Evolutionary conservation across 2,329 filamentous ascomycete genomes (phyloP), one percentile per base, ranked within the genome.

Genomic region (Alternaria ethzedia): DNA sequence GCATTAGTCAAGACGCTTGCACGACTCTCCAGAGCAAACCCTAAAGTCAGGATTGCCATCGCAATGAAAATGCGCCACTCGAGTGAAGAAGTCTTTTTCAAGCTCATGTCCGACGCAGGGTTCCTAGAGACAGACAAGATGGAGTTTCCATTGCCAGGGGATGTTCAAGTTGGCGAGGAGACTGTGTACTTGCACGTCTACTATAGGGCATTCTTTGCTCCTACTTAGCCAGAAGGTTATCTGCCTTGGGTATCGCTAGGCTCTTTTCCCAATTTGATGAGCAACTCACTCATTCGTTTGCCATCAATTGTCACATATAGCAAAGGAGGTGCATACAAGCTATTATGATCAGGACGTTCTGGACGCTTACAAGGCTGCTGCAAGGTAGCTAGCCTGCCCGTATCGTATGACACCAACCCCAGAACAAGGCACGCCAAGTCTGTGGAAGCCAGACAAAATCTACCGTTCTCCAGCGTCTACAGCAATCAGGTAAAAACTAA

Each of bases 1-100:
- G 84, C 87, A 23, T 80, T 92, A 41, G 89, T 92, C 8, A 79
- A 80, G 26, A 89, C 88, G 2, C 79, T 92, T 10, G 70, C 74
- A 21, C 80, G 78, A 10, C 77, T 91, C 52, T 78, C 84, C 45
- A 72, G 77, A 17, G 75, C 74, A 28, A 87, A 84, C 6, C 85
- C 86, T 3, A 75, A 82, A 62, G 82, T 84, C 0, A 70, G 86
- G 25, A 77, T 90, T 21, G 78, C 89, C 15, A 82, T 92, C 25
- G 87, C 89, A 2, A 86, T 90, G 79, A 93, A 93, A 77, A 85
- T 87, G 62, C 83, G 90, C 30, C 90, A 92, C 76, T 84, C 87
- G 4, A 90, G 87, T 66, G 90, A 93, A 75, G 81, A 83, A 7
- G 79, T 88, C 3, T 92, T 92, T 78, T 91, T 91, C 74, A 84